phyloP scores from a whole-genome alignment of 306 rosid species.

The Trifolium repens region DNA sequence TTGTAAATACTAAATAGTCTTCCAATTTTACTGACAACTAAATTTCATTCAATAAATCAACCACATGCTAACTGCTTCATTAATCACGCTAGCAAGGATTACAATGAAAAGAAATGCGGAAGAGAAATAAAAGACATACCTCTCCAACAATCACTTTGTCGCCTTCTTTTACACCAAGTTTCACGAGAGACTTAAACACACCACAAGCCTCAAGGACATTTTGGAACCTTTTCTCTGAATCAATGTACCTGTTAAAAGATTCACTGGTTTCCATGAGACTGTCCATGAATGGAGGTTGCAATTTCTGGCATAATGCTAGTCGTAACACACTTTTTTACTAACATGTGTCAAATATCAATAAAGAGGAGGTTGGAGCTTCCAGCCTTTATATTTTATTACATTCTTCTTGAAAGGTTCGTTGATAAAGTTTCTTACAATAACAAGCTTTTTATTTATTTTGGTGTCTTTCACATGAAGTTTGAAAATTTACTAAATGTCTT shows the following conservation, averaged over 20 bases:
- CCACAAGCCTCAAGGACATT: slow-evolving; percentile 97
- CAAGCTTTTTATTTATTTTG: slow-evolving; percentile 8
- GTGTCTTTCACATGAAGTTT: slow-evolving; percentile 18
- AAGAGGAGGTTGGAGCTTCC: slow-evolving; percentile 26
- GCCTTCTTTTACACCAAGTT: slow-evolving; percentile 85
- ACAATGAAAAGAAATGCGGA: slow-evolving; percentile 32
- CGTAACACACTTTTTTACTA: slow-evolving; percentile 14
- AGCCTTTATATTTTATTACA: slow-evolving; percentile 26
- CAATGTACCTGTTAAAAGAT: slow-evolving; percentile 66
- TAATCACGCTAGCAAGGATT: slow-evolving; percentile 30
- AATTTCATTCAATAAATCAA: slow-evolving; percentile 35
- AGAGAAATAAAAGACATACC: slow-evolving; percentile 53
- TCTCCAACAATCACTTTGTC: slow-evolving; percentile 82
- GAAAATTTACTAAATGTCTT: slow-evolving; percentile 31
- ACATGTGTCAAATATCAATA: slow-evolving; percentile 33
- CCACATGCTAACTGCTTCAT: slow-evolving; percentile 20
- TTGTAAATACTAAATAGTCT: slow-evolving; percentile 31
- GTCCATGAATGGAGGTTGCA: slow-evolving; percentile 17
- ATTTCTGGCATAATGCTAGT: slow-evolving; percentile 32
- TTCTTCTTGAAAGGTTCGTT: background rate
- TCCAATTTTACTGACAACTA: slow-evolving; percentile 17
- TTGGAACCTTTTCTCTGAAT: slow-evolving; percentile 91
- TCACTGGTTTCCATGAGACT: slow-evolving; percentile 40
- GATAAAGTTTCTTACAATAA: slow-evolving; percentile 13
- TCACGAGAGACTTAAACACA: slow-evolving; percentile 77